phyloP scores from a whole-genome alignment of 202 grass and related monocot species.

The Brachypodium distachyon region DNA sequence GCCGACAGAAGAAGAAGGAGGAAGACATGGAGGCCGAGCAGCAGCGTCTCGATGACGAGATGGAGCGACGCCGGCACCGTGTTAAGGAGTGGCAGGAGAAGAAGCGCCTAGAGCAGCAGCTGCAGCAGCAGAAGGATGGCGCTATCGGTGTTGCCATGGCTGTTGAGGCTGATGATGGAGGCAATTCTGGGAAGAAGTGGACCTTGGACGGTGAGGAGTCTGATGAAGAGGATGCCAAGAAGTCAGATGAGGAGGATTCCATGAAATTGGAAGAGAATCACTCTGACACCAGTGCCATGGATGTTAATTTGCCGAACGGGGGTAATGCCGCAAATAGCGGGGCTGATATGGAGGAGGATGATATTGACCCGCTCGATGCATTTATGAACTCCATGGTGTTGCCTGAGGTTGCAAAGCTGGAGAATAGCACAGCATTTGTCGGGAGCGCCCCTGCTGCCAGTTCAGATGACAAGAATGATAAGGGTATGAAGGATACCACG shows the following conservation, averaged over 20 bases:
- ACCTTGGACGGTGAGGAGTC: conserved; percentile 80
- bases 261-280: conserved; percentile 30
- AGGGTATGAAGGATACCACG: conserved; percentile 19
- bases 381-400: conserved; percentile 89
- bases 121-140: conserved; percentile 15
- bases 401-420: conserved; percentile 72
- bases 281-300: conserved; percentile 5
- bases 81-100: conserved; percentile 90
- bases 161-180: not conserved
- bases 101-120: conserved; percentile 44
- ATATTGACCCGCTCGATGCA: conserved; percentile 84
- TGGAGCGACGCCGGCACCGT: conserved; percentile 67
- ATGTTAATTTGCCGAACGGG: conserved; percentile 33
- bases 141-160: not conserved
- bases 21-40: conserved; percentile 80
- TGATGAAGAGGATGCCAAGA: conserved; percentile 33
- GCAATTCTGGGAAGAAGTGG: conserved; percentile 54
- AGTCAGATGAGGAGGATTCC: conserved; percentile 30
- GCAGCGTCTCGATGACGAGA: conserved; percentile 79
- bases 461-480: conserved; percentile 29
- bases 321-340: not conserved
- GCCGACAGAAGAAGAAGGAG: conserved; percentile 46
- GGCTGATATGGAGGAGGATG: conserved; percentile 49
- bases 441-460: conserved; percentile 1
- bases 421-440: conserved; percentile 18